Evolutionary conservation across 306 rosid species (phyloP).

Genomic region (Prunus salicina): DNA sequence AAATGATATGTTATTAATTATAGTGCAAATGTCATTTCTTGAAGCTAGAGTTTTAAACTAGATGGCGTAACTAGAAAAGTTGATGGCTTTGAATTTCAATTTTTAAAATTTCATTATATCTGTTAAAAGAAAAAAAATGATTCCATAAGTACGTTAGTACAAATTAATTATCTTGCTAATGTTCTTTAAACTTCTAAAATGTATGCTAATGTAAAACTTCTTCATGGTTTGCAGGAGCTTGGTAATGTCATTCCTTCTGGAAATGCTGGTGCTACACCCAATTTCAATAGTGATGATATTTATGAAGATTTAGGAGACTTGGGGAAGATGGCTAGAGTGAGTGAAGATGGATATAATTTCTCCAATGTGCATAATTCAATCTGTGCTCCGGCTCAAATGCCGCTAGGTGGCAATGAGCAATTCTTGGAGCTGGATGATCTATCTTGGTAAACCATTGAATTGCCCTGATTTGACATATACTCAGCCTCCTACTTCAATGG

Average conservation of each 20-base stretch:
- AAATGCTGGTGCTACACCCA: constrained; percentile 2
- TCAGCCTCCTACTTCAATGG: neutral
- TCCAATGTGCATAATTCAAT: constrained; percentile 13
- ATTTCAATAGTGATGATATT: constrained; percentile 15
- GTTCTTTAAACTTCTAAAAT: neutral
- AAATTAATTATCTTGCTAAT: neutral
- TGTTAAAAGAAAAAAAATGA: neutral
- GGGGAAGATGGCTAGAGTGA: constrained; percentile 4
- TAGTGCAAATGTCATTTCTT: neutral
- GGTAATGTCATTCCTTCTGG: constrained; percentile 5
- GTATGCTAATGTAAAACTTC: neutral
- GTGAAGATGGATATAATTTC: constrained; percentile 10
- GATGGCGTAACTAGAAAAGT: neutral
- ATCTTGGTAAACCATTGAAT: constrained; percentile 12
- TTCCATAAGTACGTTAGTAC: neutral
- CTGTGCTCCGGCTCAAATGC: neutral
- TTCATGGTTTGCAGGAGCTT: constrained; percentile 25
- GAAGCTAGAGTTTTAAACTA: neutral
- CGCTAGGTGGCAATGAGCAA: neutral
- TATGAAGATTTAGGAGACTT: constrained; percentile 32
- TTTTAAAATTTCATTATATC: neutral
- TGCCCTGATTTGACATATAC: neutral
- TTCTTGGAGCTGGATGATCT: constrained; percentile 67
- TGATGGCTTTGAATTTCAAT: neutral
- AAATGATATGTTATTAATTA: neutral